Percentiles rank a stretch among this genome's conserved stretches.
phyloP scores from a whole-genome alignment of 306 rosid genomes.

The Astragalus membranaceus region DNA sequence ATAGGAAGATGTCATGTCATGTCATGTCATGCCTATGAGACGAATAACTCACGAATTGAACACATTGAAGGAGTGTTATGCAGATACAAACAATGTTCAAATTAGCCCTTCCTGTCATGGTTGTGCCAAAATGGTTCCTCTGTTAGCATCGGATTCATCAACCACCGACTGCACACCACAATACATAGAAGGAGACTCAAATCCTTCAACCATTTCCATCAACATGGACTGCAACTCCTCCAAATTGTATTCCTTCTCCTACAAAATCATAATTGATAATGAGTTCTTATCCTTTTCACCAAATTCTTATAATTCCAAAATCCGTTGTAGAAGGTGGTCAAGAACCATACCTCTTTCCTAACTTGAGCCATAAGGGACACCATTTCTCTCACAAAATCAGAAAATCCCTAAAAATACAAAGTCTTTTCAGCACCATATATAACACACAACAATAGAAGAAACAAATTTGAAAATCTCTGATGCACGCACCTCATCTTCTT shows the following conservation, averaged over 20 bases:
- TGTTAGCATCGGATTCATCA: slow-evolving; percentile 32
- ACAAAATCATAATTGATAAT: not conserved
- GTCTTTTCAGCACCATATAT: not conserved
- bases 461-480: not conserved
- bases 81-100: too few relatives aligned
- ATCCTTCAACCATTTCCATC: slow-evolving; percentile 59
- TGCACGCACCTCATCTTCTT: slow-evolving; percentile 59
- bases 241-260: slow-evolving; percentile 40
- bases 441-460: not conserved
- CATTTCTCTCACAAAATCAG: slow-evolving; percentile 72
- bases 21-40: too few relatives aligned
- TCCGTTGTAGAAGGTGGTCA: not conserved
- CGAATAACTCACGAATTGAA: too few relatives aligned
- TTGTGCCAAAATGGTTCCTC: slow-evolving; percentile 35
- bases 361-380: slow-evolving; percentile 57
- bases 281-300: not conserved
- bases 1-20: too few relatives aligned
- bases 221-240: slow-evolving; percentile 64
- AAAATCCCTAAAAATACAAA: slow-evolving; percentile 41
- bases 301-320: not conserved
- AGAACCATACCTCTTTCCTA: slow-evolving; percentile 55
- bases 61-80: too few relatives aligned
- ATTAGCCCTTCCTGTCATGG: too few relatives aligned
- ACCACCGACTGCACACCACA: slow-evolving; percentile 16
- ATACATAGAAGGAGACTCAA: slow-evolving; percentile 29